Percentiles rank a stretch among this genome's conserved stretches.
phyloP scores from a whole-genome alignment of 2,329 filamentous ascomycete genomes.

The Aspergillus arachidicola region DNA sequence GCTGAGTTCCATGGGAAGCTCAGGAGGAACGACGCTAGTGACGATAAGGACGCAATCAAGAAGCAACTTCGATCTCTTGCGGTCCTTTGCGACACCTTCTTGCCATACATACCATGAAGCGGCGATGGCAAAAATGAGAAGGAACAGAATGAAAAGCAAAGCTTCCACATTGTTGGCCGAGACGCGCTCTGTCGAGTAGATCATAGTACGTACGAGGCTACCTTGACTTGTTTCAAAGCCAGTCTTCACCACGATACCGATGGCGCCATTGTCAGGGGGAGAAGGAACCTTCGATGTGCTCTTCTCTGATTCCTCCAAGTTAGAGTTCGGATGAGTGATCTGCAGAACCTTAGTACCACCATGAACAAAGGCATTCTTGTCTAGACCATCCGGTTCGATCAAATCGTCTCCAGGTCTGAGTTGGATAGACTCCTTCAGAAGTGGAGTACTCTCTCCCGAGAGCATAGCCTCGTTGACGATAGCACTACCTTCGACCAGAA shows the following conservation, averaged over 20 bases:
- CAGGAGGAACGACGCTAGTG: conserved; percentile 96
- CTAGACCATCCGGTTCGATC: conserved; percentile 85
- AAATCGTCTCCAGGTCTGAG: conserved; percentile 78
- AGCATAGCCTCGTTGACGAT: conserved; percentile 99
- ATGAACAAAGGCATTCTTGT: conserved; percentile 96
- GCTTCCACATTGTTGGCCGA: conserved; percentile 98
- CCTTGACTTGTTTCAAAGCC: conserved; percentile 99
- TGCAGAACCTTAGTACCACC: conserved; percentile 97
- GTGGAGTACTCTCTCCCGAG: conserved; percentile 94
- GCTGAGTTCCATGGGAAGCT: conserved; percentile 96
- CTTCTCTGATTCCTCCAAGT: conserved; percentile 65
- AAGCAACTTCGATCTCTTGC: conserved; percentile 95
- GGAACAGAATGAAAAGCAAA: conserved; percentile 94
- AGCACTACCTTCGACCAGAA: conserved; percentile 88
- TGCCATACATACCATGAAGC: conserved; percentile 99
- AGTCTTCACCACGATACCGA: conserved; percentile 94
- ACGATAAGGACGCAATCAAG: conserved; percentile 97
- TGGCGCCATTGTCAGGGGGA: conserved; percentile 90
- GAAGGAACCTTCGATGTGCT: conserved; percentile 74
- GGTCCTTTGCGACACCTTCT: conserved; percentile 89
- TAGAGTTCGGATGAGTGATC: conserved; percentile 81
- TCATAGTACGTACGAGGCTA: conserved; percentile 97
- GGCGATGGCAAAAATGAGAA: conserved; percentile 92
- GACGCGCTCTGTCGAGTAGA: conserved; percentile 97
- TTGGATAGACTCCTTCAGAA: conserved; percentile 94